Percentiles rank a stretch among this genome's conserved stretches.
Evolutionary conservation across 2,329 filamentous ascomycete genomes (phyloP).

Genomic region (Fusarium praegraminearum): DNA sequence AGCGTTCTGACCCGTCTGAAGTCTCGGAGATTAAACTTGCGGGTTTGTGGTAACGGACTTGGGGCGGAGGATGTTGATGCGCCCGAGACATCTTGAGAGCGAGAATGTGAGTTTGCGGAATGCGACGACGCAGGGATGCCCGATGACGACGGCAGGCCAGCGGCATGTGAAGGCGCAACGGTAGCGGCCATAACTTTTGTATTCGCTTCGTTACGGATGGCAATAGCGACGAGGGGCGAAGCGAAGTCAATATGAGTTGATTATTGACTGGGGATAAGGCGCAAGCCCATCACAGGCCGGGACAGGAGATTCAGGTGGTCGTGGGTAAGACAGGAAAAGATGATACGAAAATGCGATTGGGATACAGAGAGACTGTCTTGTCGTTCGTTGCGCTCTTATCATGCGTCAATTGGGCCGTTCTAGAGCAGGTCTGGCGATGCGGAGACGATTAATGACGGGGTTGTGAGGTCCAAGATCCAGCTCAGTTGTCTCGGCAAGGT

Average conservation of each 20-base stretch:
- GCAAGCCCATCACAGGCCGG: constrained; percentile 30
- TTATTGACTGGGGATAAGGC: constrained; percentile 28
- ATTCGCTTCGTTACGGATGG: neutral
- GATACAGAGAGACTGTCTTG: constrained; percentile 8
- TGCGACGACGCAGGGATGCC: constrained; percentile 42
- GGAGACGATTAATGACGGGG: constrained; percentile 23
- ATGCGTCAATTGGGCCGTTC: constrained; percentile 33
- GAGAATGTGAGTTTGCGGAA: constrained; percentile 30
- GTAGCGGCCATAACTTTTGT: constrained; percentile 49
- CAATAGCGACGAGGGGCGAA: constrained; percentile 1
- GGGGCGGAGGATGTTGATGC: constrained; percentile 23
- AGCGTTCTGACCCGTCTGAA: constrained; percentile 81
- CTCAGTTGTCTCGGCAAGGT: neutral
- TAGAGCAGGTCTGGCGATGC: constrained; percentile 35
- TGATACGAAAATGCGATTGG: constrained; percentile 5
- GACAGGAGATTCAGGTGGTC: constrained; percentile 5
- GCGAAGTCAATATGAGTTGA: constrained; percentile 17
- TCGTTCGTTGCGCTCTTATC: constrained; percentile 28
- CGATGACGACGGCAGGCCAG: constrained; percentile 43
- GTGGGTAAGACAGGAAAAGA: constrained; percentile 3
- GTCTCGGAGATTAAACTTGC: constrained; percentile 60
- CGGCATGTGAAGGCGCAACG: constrained; percentile 50
- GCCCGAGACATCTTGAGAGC: constrained; percentile 35
- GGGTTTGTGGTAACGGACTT: constrained; percentile 46
- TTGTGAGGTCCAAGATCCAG: constrained; percentile 7